Evolutionary conservation across 2,329 filamentous ascomycete species (phyloP), one percentile per base, ranked within the genome.

Genomic region (Karstenula rhodostoma): DNA sequence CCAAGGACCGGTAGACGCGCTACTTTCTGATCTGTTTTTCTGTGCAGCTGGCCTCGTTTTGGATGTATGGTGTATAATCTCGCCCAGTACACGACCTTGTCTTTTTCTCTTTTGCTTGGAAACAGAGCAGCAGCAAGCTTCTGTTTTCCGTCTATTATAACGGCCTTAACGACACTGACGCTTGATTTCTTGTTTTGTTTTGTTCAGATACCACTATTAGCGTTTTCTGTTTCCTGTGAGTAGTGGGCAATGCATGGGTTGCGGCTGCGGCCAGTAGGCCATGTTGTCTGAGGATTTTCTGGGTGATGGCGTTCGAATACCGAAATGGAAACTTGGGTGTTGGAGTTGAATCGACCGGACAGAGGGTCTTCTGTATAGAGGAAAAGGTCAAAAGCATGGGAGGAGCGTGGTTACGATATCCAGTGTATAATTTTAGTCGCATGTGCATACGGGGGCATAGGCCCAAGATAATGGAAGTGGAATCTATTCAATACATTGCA

Each of bases 171-270:
- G 75, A 77, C 73, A 69, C 66, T 67, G 67, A 75, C 66, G 73
- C 63, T 63, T 55, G 44, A 60, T 68, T 68, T 67, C 52, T 54
- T 64, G 48, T 62, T 65, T 65, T 68, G 64, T 61, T 35, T 64
- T 72, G 65, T 69, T 74, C 67, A 75, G 68, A 77, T 77, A 77
- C 75, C 75, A 77, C 72, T 68, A 44, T 66, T 53, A 68, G 69
- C 67, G 64, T 90, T 73, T 80, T 94, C 52, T 93, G 89, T 77
- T 81, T 94, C 47, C 84, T 87, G 7, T 81, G n/a, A n/a, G 93
- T 62, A 85, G 84, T 70, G 86, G 88, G 58, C 55, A 53, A 53
- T 57, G 52, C 56, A 59, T 65, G 40, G 19, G 10, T 22, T 59
- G 17, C 86, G 93, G 88, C 92, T 76, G 84, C 82, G 59, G 84